phyloP scores from a whole-genome alignment of 768 basidiomycete genomes.

The Lyophyllum decastes region DNA sequence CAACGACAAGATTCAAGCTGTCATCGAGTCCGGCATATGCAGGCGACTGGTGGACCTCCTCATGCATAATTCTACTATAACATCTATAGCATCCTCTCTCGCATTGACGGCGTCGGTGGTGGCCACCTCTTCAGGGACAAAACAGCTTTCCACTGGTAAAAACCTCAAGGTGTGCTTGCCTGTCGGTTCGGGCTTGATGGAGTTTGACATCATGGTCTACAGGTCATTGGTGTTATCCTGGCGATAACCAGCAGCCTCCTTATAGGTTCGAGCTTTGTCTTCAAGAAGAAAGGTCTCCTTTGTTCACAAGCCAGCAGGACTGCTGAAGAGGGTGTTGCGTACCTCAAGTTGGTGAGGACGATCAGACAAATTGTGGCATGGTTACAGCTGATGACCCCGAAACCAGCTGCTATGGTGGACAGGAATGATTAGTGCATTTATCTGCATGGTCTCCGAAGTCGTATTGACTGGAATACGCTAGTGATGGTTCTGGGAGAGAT shows the following conservation, averaged over 20 bases:
- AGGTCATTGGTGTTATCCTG: conserved; percentile 79
- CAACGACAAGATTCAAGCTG: conserved; percentile 99
- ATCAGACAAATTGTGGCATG: not conserved
- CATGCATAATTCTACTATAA: conserved; percentile 76
- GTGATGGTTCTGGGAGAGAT: conserved; percentile 93
- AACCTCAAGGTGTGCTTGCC: conserved; percentile 52
- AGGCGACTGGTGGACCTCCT: conserved; percentile 96
- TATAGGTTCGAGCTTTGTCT: conserved; percentile 92
- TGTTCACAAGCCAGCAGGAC: conserved; percentile 78
- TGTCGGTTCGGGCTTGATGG: not conserved
- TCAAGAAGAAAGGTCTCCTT: conserved; percentile 95
- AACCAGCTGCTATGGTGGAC: conserved; percentile 88
- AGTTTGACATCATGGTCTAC: conserved; percentile 15
- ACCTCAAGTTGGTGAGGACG: conserved; percentile 84
- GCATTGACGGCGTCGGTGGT: conserved; percentile 37
- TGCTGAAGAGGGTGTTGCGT: conserved; percentile 87
- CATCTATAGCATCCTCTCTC: conserved; percentile 34
- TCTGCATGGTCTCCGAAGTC: not conserved
- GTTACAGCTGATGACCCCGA: conserved; percentile 14
- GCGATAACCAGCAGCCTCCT: conserved; percentile 80
- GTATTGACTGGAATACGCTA: conserved; percentile 24
- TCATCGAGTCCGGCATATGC: conserved; percentile 98
- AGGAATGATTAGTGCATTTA: conserved; percentile 79
- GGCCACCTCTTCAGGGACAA: conserved; percentile 36
- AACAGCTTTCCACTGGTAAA: conserved; percentile 34